Conservation (phyloP, 2,329 filamentous ascomycete genomes). For the Alternaria sp. region DNA sequence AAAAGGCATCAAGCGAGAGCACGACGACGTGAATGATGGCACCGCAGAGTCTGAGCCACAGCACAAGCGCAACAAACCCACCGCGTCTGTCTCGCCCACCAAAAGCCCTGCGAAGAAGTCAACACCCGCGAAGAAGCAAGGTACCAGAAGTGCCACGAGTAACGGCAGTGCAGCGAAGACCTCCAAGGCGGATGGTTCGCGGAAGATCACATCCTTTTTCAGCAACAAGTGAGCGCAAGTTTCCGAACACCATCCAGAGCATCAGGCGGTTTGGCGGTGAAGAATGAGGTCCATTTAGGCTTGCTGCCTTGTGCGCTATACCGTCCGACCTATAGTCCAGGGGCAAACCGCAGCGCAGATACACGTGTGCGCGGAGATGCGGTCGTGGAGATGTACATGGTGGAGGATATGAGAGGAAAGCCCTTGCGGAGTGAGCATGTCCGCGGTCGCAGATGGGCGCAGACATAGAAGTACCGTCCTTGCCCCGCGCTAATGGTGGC, state of each 20-base stretch:
- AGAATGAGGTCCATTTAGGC: slow-evolving; percentile 17
- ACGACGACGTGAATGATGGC: slow-evolving; percentile 42
- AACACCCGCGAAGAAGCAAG: slow-evolving; percentile 49
- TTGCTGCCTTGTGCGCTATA: slow-evolving; percentile 21
- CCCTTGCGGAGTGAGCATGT: not conserved
- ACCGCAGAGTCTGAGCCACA: slow-evolving; percentile 43
- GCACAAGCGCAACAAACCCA: slow-evolving; percentile 45
- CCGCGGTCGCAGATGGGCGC: slow-evolving; percentile 3
- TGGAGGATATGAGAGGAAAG: not conserved
- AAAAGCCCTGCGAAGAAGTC: slow-evolving; percentile 32
- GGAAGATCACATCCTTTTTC: slow-evolving; percentile 66
- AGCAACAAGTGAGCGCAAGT: slow-evolving; percentile 50
- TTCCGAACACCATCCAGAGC: not conserved
- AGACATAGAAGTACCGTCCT: not conserved
- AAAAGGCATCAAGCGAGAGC: slow-evolving; percentile 58
- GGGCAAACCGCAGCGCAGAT: not conserved
- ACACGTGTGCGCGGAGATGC: not conserved
- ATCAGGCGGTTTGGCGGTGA: slow-evolving; percentile 15
- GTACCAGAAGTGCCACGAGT: slow-evolving; percentile 61
- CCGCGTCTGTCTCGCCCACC: slow-evolving; percentile 23
- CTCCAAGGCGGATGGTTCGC: slow-evolving; percentile 56
- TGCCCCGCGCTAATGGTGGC: slow-evolving; percentile 19
- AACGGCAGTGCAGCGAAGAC: slow-evolving; percentile 58
- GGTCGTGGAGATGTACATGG: not conserved
- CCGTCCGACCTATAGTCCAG: slow-evolving; percentile 5